Conservation (phyloP, 306 rosid species). For the Corylus avellana region DNA sequence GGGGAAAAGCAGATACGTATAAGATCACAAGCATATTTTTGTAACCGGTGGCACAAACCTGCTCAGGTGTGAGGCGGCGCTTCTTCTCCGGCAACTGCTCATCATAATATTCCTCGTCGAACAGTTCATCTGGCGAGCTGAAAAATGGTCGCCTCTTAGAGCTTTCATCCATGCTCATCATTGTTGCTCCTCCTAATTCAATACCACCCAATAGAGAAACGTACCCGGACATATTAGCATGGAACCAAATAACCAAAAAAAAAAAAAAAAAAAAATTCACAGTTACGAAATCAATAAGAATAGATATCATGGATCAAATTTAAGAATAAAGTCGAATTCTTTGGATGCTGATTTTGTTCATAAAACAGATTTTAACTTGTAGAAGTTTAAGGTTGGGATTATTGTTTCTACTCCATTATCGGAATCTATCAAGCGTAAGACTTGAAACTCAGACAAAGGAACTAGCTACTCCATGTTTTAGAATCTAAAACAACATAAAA, state of each 20-base stretch:
- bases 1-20: slow-evolving; percentile 11
- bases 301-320: neutral
- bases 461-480: neutral
- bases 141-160: slow-evolving; percentile 78
- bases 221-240: neutral
- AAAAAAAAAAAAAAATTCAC: neutral
- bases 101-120: slow-evolving; percentile 84
- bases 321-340: neutral
- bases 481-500: neutral
- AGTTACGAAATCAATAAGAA: neutral
- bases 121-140: slow-evolving; percentile 79
- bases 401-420: no score
- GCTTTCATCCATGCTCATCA: slow-evolving; percentile 74
- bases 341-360: neutral
- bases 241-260: no score
- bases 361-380: neutral
- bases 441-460: neutral
- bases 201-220: slow-evolving; percentile 5
- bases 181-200: slow-evolving; percentile 54
- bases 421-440: neutral
- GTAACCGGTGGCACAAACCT: slow-evolving; percentile 49
- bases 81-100: slow-evolving; percentile 95
- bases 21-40: slow-evolving; percentile 25
- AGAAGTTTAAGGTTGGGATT: no score
- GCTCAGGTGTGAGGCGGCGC: slow-evolving; percentile 91